These are phyloP conservation scores for Acephala macrosclerotiorum DNA, from an alignment of 2,329 filamentous ascomycete species.

Conservation along the genomic window DNA sequence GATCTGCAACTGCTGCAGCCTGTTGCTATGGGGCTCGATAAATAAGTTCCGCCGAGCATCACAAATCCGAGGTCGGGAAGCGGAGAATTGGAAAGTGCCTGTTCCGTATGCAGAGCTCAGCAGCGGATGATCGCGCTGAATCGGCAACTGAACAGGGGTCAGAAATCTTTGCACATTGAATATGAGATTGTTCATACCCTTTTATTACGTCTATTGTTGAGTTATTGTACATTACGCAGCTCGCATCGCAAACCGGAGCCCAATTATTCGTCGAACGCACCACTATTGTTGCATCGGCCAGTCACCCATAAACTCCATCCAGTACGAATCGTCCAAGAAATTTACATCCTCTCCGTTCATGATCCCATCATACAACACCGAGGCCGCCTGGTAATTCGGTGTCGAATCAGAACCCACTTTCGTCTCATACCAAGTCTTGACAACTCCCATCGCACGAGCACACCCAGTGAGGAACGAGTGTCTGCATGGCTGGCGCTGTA, in stretches of 20 bases:
- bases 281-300: slow-evolving; percentile 1
- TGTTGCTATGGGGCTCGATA: neutral
- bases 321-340: slow-evolving; percentile 24
- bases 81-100: neutral
- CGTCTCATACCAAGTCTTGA: slow-evolving; percentile 31
- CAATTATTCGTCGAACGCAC: neutral
- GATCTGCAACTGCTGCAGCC: neutral
- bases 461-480: slow-evolving; percentile 27
- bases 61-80: neutral
- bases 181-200: neutral
- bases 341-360: neutral
- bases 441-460: slow-evolving; percentile 22
- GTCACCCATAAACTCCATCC: slow-evolving; percentile 28
- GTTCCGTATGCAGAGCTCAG: neutral
- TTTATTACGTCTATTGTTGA: neutral
- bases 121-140: neutral
- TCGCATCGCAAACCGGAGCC: neutral
- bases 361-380: neutral
- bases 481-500: slow-evolving; percentile 19
- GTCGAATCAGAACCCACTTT: slow-evolving; percentile 17
- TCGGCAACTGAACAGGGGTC: neutral
- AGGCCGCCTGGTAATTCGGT: neutral
- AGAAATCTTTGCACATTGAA: neutral
- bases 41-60: neutral
- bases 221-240: neutral